Evolutionary conservation across 2,329 filamentous ascomycete genomes (phyloP).

Genomic region (Aspergillus tubingensis): DNA sequence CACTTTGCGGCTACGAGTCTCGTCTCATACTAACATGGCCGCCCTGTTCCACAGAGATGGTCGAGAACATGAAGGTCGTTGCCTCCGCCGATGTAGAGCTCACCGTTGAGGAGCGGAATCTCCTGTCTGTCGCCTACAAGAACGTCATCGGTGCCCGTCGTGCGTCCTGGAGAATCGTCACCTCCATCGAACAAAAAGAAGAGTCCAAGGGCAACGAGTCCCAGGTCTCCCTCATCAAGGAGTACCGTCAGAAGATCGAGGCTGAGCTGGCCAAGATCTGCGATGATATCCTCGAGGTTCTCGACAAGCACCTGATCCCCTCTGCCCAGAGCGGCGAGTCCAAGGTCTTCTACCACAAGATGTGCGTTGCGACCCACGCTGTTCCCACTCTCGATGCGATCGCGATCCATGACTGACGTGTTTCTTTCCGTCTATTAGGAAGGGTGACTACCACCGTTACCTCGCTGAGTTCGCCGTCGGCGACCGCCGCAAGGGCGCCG

Average conservation of each 20-base stretch:
- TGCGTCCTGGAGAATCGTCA: conserved; percentile 97
- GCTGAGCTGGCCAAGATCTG: conserved; percentile 95
- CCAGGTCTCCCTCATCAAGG: conserved; percentile 90
- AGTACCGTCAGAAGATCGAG: conserved; percentile 99
- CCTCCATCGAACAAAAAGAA: conserved; percentile 99
- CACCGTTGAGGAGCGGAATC: conserved; percentile 94
- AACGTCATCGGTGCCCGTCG: conserved; percentile 96
- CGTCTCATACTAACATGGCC: conserved; percentile 19
- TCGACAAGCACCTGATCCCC: conserved; percentile 91
- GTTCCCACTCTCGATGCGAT: background rate
- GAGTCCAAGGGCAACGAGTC: conserved; percentile 96
- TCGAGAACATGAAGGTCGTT: conserved; percentile 99
- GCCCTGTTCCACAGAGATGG: conserved; percentile 72
- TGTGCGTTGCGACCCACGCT: conserved; percentile 58
- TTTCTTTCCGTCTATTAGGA: conserved; percentile 59
- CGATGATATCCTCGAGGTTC: conserved; percentile 92
- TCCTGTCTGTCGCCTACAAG: conserved; percentile 97
- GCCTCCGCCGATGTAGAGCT: conserved; percentile 82
- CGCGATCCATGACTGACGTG: conserved; percentile 23
- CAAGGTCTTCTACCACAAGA: conserved; percentile 99
- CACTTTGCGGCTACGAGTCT: background rate
- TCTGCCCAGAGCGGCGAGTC: conserved; percentile 94
- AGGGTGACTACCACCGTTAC: conserved; percentile 99
- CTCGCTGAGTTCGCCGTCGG: conserved; percentile 94
- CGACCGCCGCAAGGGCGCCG: conserved; percentile 92